Conservation (phyloP, 2,329 filamentous ascomycete genomes). For the Sporothrix inflata region DNA sequence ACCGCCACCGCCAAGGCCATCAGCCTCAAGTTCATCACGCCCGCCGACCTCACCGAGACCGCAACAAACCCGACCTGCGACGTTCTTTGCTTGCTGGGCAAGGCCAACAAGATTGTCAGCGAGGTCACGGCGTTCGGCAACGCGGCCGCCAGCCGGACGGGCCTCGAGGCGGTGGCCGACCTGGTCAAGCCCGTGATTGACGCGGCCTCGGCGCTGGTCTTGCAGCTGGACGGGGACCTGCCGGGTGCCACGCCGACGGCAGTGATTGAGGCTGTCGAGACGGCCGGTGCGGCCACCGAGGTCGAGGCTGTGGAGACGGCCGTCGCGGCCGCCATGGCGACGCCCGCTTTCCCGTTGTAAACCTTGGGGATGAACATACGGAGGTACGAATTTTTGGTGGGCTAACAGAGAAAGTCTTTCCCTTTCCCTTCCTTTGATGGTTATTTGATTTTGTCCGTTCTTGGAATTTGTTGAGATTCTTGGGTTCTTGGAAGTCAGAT, state of each 20-base stretch:
- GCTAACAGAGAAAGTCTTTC: too few species aligned
- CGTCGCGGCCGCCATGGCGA: too few species aligned
- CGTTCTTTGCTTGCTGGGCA: conserved; percentile 23
- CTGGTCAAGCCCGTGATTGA: conserved; percentile 19
- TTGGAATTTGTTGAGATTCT: background rate
- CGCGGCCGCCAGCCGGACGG: background rate
- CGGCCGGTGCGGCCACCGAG: too few species aligned
- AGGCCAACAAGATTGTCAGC: conserved; percentile 24
- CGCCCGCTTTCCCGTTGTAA: too few species aligned
- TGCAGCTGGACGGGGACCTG: conserved; percentile 20
- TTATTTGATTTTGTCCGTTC: too few species aligned
- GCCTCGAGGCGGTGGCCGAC: background rate
- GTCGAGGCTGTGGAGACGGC: too few species aligned
- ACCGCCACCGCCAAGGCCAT: background rate
- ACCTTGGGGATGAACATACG: too few species aligned
- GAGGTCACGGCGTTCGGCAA: conserved; percentile 11
- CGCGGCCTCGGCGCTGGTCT: conserved; percentile 24
- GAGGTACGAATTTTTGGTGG: too few species aligned
- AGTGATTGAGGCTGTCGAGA: too few species aligned
- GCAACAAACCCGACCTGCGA: conserved; percentile 11
- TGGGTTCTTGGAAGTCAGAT: background rate
- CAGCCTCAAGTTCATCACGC: conserved; percentile 13
- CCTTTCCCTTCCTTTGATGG: too few species aligned
- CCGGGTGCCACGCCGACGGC: background rate
- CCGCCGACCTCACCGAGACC: background rate